Conservation (phyloP, 1,139 yeast species). For the Suhomyces coccinellae region DNA sequence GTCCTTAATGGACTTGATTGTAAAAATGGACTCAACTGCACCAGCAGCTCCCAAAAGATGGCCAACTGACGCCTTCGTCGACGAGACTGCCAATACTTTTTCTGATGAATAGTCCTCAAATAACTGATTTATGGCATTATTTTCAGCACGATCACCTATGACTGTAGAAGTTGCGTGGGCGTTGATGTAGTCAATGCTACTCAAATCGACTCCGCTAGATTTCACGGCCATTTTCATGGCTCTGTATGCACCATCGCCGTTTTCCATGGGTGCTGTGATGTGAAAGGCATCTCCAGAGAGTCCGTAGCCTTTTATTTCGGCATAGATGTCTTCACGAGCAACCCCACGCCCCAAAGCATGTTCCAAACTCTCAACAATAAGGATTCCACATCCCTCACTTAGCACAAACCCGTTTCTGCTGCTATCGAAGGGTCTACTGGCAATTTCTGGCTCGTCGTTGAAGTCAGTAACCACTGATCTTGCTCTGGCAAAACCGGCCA, state of each 20-base stretch:
- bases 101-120: conserved; percentile 29
- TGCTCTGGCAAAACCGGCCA: conserved; percentile 92
- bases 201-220: conserved; percentile 43
- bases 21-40: conserved; percentile 84
- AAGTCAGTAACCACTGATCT: conserved; percentile 69
- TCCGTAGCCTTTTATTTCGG: conserved; percentile 86
- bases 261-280: conserved; percentile 84
- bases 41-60: conserved; percentile 97
- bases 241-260: conserved; percentile 81
- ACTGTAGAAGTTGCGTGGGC: conserved; percentile 97
- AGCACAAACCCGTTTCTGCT: conserved; percentile 84
- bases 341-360: conserved; percentile 69
- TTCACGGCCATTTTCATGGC: conserved; percentile 79
- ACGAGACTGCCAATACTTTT: conserved; percentile 53
- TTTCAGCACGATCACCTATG: conserved; percentile 89
- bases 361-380: conserved; percentile 72
- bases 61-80: conserved; percentile 91
- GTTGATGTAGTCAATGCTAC: conserved; percentile 71
- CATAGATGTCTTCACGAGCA: conserved; percentile 61
- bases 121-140: conserved; percentile 63
- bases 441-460: conserved; percentile 59
- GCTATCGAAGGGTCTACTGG: conserved; percentile 87
- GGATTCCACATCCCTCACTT: conserved; percentile 88
- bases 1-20: conserved; percentile 62
- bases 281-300: conserved; percentile 90